Evolutionary conservation across 202 grass and related monocot genomes (phyloP).

Genomic region (Miscanthus sacchariflorus): DNA sequence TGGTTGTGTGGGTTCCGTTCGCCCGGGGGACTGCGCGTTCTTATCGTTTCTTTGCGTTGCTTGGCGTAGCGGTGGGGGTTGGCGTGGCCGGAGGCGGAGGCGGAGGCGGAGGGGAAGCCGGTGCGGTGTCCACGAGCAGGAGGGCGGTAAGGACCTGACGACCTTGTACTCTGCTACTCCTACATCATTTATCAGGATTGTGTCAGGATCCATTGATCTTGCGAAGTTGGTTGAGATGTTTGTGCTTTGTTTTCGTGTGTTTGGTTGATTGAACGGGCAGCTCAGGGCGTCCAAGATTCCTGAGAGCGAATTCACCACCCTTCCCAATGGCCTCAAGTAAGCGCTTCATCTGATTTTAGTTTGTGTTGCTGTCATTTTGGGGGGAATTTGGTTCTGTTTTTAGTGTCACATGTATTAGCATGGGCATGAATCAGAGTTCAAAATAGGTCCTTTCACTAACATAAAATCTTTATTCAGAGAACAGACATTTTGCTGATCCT

Average conservation of each 20-base stretch:
- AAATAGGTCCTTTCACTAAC: not conserved
- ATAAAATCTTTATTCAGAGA: not conserved
- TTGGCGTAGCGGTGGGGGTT: constrained; percentile 49
- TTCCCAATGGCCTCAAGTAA: constrained; percentile 94
- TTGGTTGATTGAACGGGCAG: constrained; percentile 53
- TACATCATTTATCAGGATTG: not conserved
- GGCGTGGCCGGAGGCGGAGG: constrained; percentile 35
- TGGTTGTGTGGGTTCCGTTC: not conserved
- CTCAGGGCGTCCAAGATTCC: constrained; percentile 86
- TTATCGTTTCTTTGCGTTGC: constrained; percentile 22
- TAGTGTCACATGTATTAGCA: not conserved
- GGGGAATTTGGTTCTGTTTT: not conserved
- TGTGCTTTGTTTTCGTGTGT: constrained; percentile 5
- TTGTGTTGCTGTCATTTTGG: not conserved
- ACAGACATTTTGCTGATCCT: not conserved
- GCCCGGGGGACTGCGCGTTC: not conserved
- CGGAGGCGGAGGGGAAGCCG: constrained; percentile 46
- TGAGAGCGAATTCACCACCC: constrained; percentile 78
- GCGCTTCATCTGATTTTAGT: not conserved
- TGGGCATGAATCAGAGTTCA: not conserved
- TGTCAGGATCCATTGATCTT: not conserved
- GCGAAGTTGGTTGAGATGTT: constrained; percentile 25
- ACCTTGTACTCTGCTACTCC: not conserved
- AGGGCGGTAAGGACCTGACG: constrained; percentile 73
- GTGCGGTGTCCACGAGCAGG: constrained; percentile 88